Conservation (phyloP, 371 early-diverging fungal genomes). For the Rhizopus delemar region DNA sequence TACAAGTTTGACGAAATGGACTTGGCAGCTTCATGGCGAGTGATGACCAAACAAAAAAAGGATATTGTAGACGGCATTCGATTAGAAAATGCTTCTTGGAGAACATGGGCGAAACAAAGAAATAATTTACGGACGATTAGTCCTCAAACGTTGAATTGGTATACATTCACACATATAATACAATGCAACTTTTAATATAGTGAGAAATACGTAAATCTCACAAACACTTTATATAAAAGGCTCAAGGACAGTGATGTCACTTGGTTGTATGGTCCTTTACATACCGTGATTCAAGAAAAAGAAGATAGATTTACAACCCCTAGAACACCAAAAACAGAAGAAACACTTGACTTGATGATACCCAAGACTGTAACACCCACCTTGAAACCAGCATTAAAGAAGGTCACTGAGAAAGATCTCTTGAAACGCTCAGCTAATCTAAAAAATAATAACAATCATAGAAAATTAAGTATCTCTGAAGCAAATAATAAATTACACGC, state of each 20-base stretch:
- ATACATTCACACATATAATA: constrained; percentile 10
- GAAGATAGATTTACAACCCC: constrained; percentile 33
- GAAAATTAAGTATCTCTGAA: constrained; percentile 44
- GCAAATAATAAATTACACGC: constrained; percentile 49
- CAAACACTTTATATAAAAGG: constrained; percentile 26
- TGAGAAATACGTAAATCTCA: not conserved
- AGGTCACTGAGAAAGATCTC: constrained; percentile 36
- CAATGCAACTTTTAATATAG: not conserved
- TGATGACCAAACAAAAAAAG: constrained; percentile 56
- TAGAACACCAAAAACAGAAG: constrained; percentile 33
- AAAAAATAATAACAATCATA: constrained; percentile 14
- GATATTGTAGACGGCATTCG: constrained; percentile 61
- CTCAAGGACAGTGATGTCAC: constrained; percentile 65
- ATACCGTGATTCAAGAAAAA: constrained; percentile 43
- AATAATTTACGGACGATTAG: constrained; percentile 57
- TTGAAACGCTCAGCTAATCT: constrained; percentile 38
- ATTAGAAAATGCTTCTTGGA: constrained; percentile 71
- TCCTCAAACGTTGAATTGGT: constrained; percentile 63
- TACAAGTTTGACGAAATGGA: constrained; percentile 60
- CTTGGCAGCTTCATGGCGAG: constrained; percentile 53
- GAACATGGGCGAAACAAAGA: constrained; percentile 66
- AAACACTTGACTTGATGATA: constrained; percentile 34
- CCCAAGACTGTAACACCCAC: not conserved
- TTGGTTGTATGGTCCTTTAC: constrained; percentile 67
- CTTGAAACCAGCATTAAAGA: constrained; percentile 48